Evolutionary conservation across 495 filamentous ascomycete genomes (phyloP), one percentile per base, ranked within the genome.

Genomic region (Ascobolus immersus): DNA sequence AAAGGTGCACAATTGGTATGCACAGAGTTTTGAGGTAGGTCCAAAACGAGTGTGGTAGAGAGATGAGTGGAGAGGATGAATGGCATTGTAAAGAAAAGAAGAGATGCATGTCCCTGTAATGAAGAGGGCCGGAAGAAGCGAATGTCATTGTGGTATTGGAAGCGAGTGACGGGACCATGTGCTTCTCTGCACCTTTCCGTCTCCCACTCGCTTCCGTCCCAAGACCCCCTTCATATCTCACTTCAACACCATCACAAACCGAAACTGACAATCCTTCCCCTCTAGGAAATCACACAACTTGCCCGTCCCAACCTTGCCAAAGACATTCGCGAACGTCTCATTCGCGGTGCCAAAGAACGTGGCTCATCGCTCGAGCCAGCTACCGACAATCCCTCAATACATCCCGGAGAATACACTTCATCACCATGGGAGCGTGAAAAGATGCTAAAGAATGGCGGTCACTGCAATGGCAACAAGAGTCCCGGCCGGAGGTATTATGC

Each of bases 1-100:
- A 52, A 81, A 71, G 51, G 86, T 96, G 33, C 69, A 77, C 53
- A 81, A 93, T 42, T 96, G 86, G 86, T 96, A 96, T 55, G 89
- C 86, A 39, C 89, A 96, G 57, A 94, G 89, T 33, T 94, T 96
- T 50, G 84, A 96, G 70, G 84, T 94, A 66, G 41, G 58, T 47
- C 31, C n/a, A n/a, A n/a, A n/a, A n/a, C n/a, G n/a, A n/a, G n/a
- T n/a, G n/a, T n/a, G n/a, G n/a, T n/a, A n/a, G n/a, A n/a, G n/a
- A n/a, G n/a, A n/a, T n/a, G n/a, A n/a, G n/a, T n/a, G n/a, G n/a
- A n/a, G n/a, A n/a, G n/a, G n/a, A n/a, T n/a, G n/a, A n/a, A n/a
- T n/a, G n/a, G n/a, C n/a, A n/a, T n/a, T n/a, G n/a, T n/a, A n/a
- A n/a, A n/a, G n/a, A n/a, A n/a, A n/a, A n/a, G 36, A 12, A 12